Evolutionary conservation across 2,329 filamentous ascomycete species (phyloP).

Genomic region (Claviceps pazoutovae): DNA sequence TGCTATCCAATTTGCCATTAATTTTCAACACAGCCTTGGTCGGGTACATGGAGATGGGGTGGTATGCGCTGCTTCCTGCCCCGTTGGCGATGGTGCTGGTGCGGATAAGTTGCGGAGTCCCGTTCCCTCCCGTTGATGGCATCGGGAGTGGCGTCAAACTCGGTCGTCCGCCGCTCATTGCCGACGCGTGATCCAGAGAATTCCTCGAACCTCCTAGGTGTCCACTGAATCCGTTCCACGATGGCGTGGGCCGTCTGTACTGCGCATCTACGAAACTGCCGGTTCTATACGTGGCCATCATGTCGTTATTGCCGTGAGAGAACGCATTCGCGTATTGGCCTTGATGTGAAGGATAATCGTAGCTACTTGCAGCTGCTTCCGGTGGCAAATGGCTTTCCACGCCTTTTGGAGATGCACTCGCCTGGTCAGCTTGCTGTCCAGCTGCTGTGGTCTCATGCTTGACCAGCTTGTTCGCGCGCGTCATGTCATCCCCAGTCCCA

Average conservation of each 20-base stretch:
- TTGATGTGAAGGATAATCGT: conserved; percentile 31
- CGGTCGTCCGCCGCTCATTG: conserved; percentile 27
- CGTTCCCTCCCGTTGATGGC: conserved; percentile 23
- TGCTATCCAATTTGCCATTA: conserved; percentile 67
- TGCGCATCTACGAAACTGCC: conserved; percentile 35
- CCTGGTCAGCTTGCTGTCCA: conserved; percentile 23
- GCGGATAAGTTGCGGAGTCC: conserved; percentile 36
- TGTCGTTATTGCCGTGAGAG: conserved; percentile 30
- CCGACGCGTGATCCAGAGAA: conserved; percentile 24
- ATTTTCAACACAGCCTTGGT: conserved; percentile 78
- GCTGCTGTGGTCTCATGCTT: conserved; percentile 25
- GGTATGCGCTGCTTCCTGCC: conserved; percentile 38
- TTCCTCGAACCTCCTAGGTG: conserved; percentile 27
- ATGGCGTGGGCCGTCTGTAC: conserved; percentile 25
- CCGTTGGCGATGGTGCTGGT: conserved; percentile 38
- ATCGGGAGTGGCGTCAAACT: conserved; percentile 35
- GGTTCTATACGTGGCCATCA: conserved; percentile 42
- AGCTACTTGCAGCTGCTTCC: conserved; percentile 28
- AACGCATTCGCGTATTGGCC: conserved; percentile 26
- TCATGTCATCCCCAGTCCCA: conserved; percentile 33
- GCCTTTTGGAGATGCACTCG: conserved; percentile 29
- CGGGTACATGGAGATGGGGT: conserved; percentile 69
- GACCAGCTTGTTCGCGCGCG: conserved; percentile 21
- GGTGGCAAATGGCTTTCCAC: conserved; percentile 23
- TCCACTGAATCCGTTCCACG: conserved; percentile 31